Evolutionary conservation across 768 basidiomycete genomes (phyloP).

Genomic region (Mrakia frigida): DNA sequence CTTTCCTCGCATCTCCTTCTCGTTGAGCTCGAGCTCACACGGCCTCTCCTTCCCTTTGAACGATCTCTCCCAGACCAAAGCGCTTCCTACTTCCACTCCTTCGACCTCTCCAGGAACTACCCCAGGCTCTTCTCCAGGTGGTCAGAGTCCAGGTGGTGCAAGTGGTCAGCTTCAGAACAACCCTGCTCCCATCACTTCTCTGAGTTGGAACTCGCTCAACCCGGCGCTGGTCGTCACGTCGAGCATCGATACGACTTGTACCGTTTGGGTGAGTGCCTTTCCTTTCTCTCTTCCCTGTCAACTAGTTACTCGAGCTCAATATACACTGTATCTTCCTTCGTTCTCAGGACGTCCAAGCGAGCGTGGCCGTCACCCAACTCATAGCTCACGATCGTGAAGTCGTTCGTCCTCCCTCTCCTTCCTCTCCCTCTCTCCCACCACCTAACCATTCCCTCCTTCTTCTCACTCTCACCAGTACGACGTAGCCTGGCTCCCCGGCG

Average conservation of each 20-base stretch:
- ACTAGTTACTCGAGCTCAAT: no score
- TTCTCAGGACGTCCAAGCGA: slow-evolving; percentile 71
- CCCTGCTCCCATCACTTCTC: slow-evolving; percentile 86
- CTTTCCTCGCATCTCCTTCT: slow-evolving; percentile 6
- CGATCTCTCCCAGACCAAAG: slow-evolving; percentile 62
- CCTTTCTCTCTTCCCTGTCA: not conserved
- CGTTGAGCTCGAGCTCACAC: not conserved
- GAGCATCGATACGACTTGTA: slow-evolving; percentile 97
- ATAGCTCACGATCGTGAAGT: slow-evolving; percentile 35
- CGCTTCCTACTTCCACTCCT: slow-evolving; percentile 54
- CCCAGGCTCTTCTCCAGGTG: slow-evolving; percentile 5
- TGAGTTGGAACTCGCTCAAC: slow-evolving; percentile 93
- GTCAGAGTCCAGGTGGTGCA: not conserved
- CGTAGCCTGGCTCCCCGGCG: slow-evolving; percentile 95
- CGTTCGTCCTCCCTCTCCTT: slow-evolving; percentile 1
- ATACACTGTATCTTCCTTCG: not conserved
- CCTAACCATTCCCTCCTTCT: not conserved
- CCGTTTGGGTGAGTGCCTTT: slow-evolving; percentile 62
- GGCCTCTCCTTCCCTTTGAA: not conserved
- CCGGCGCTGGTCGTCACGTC: slow-evolving; percentile 91
- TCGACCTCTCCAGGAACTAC: slow-evolving; percentile 12
- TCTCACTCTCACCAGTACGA: slow-evolving; percentile 56
- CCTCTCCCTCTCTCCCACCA: slow-evolving; percentile 75
- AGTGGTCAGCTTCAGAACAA: slow-evolving; percentile 40
- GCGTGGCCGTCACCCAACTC: slow-evolving; percentile 89